Evolutionary conservation across 2,329 filamentous ascomycete species (phyloP).

Genomic region (Neonectria punicea): DNA sequence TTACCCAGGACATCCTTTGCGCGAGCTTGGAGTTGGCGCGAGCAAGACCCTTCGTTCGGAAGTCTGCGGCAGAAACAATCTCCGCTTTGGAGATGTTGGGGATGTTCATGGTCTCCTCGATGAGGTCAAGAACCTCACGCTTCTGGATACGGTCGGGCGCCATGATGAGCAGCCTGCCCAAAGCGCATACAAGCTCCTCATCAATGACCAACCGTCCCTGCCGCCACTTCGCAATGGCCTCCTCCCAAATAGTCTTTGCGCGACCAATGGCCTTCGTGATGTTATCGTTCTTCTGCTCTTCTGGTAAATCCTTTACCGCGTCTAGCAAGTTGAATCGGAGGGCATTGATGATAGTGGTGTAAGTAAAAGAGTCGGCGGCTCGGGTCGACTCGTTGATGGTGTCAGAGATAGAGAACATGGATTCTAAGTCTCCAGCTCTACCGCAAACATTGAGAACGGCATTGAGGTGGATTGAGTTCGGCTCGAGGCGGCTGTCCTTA

Average conservation of each 20-base stretch:
- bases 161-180: constrained; percentile 81
- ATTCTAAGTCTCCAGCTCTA: constrained; percentile 78
- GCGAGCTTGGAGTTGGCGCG: constrained; percentile 8
- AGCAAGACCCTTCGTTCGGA: constrained; percentile 15
- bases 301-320: constrained; percentile 40
- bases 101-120: constrained; percentile 86
- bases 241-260: constrained; percentile 81
- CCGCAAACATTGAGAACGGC: constrained; percentile 86
- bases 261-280: constrained; percentile 66
- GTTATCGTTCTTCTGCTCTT: constrained; percentile 48
- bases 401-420: constrained; percentile 80
- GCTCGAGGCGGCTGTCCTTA: constrained; percentile 70
- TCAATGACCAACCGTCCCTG: constrained; percentile 77
- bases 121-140: constrained; percentile 76
- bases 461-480: constrained; percentile 86
- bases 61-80: constrained; percentile 13
- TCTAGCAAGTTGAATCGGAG: constrained; percentile 59
- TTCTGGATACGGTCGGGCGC: constrained; percentile 69
- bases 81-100: constrained; percentile 60
- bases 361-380: constrained; percentile 76
- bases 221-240: constrained; percentile 81
- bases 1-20: constrained; percentile 48
- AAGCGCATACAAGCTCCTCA: constrained; percentile 80
- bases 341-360: constrained; percentile 84
- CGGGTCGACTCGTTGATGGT: constrained; percentile 73